phyloP scores from a whole-genome alignment of 192 early-diverging fungal genomes.

The Pilobolus umbonatus region DNA sequence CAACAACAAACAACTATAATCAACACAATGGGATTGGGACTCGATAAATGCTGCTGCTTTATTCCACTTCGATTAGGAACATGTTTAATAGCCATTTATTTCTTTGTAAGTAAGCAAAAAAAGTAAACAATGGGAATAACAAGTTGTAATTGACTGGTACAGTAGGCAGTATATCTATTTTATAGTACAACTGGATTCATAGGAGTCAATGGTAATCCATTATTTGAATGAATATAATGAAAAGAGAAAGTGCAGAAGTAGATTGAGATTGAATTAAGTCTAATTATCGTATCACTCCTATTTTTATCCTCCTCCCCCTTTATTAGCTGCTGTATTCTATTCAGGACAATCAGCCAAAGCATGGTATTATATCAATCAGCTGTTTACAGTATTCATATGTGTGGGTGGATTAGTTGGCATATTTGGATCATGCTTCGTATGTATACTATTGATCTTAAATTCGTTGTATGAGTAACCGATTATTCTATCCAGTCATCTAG shows the following conservation, averaged over 20 bases:
- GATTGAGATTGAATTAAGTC: conserved; percentile 3
- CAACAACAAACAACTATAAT: too few species aligned
- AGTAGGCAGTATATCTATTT: conserved; percentile 13
- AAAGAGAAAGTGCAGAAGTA: neutral
- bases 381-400: conserved; percentile 27
- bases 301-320: neutral
- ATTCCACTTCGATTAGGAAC: conserved; percentile 34
- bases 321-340: conserved; percentile 27
- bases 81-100: conserved; percentile 34
- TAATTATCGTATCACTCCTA: neutral
- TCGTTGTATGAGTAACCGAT: too few species aligned
- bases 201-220: conserved; percentile 14
- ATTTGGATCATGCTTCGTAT: conserved; percentile 31
- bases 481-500: conserved; percentile 20
- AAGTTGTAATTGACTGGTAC: neutral
- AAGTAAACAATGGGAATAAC: too few species aligned
- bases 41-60: conserved; percentile 37
- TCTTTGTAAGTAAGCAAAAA: too few species aligned
- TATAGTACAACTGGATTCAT: conserved; percentile 19
- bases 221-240: neutral
- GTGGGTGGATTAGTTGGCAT: conserved; percentile 29
- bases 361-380: conserved; percentile 21
- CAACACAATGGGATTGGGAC: conserved; percentile 13
- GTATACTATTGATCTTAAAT: conserved; percentile 4
- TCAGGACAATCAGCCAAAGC: conserved; percentile 25